Conservation (phyloP, 306 rosid genomes). For the Cucurbita pepo region DNA sequence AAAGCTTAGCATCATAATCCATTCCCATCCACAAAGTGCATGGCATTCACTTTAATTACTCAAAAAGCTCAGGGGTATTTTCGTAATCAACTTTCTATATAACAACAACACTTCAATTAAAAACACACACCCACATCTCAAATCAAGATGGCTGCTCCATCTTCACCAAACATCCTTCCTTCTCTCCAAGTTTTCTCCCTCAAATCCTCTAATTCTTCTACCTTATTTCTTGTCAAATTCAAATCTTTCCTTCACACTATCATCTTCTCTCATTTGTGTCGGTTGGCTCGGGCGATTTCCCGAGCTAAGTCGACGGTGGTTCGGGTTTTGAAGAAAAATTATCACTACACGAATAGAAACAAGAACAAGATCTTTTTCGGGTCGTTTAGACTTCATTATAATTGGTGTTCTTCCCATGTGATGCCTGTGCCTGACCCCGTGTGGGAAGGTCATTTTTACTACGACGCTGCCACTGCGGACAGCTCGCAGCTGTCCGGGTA, state of each 20-base stretch:
- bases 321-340: constrained; percentile 11
- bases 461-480: constrained; percentile 14
- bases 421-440: constrained; percentile 39
- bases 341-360: constrained; percentile 11
- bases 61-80: constrained; percentile 34
- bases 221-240: constrained; percentile 31
- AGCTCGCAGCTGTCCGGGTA: constrained; percentile 55
- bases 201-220: constrained; percentile 14
- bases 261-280: constrained; percentile 44
- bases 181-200: constrained; percentile 36
- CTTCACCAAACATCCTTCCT: constrained; percentile 13
- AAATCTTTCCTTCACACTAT: constrained; percentile 48
- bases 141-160: constrained; percentile 32
- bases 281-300: constrained; percentile 36
- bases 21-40: constrained; percentile 5
- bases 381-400: constrained; percentile 78
- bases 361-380: constrained; percentile 43
- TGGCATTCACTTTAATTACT: constrained; percentile 19
- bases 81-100: constrained; percentile 17
- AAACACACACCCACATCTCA: neutral
- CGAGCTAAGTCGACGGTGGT: constrained; percentile 30
- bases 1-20: constrained; percentile 4
- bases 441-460: constrained; percentile 29
- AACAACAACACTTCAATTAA: constrained; percentile 2
- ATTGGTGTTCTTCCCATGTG: constrained; percentile 63